Conservation (phyloP, 2,329 filamentous ascomycete genomes). For the Lecanosticta acicola region DNA sequence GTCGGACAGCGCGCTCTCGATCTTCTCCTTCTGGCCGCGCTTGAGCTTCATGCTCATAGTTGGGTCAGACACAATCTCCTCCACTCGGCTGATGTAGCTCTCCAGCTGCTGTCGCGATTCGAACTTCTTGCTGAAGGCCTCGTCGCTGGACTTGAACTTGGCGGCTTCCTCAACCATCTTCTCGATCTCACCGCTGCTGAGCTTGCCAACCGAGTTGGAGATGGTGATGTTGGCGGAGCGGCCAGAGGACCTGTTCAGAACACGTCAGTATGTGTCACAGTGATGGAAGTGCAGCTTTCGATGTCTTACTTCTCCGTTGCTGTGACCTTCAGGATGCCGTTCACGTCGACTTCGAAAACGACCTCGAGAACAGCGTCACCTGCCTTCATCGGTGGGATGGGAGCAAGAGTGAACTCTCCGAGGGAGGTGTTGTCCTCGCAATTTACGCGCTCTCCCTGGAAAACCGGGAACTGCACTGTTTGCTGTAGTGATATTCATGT, state of each 20-base stretch:
- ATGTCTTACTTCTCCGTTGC: too few species aligned
- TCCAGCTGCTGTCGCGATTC: slow-evolving; percentile 99
- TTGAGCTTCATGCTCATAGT: slow-evolving; percentile 95
- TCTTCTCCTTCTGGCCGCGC: slow-evolving; percentile 99
- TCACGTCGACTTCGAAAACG: slow-evolving; percentile 99
- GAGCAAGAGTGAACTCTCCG: slow-evolving; percentile 92
- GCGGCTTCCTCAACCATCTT: slow-evolving; percentile 95
- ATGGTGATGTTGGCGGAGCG: slow-evolving; percentile 99
- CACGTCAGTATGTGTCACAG: too few species aligned
- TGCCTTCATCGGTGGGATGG: slow-evolving; percentile 67
- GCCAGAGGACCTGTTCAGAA: slow-evolving; percentile 97
- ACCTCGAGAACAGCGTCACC: slow-evolving; percentile 95
- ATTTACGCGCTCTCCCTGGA: slow-evolving; percentile 94
- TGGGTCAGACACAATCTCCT: slow-evolving; percentile 98
- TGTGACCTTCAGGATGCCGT: slow-evolving; percentile 96
- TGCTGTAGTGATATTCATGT: slow-evolving; percentile 55
- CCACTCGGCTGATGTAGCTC: slow-evolving; percentile 96
- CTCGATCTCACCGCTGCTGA: slow-evolving; percentile 90
- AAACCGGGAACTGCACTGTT: slow-evolving; percentile 70
- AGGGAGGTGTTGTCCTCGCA: slow-evolving; percentile 98
- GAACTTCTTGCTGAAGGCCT: slow-evolving; percentile 99
- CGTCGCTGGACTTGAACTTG: slow-evolving; percentile 97
- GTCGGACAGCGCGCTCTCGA: slow-evolving; percentile 92
- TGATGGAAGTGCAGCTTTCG: too few species aligned
- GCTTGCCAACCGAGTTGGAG: slow-evolving; percentile 98